Percentiles rank a stretch among this genome's conserved stretches.
Conservation (phyloP, 164 flowering plant species). For the Houttuynia cordata region DNA sequence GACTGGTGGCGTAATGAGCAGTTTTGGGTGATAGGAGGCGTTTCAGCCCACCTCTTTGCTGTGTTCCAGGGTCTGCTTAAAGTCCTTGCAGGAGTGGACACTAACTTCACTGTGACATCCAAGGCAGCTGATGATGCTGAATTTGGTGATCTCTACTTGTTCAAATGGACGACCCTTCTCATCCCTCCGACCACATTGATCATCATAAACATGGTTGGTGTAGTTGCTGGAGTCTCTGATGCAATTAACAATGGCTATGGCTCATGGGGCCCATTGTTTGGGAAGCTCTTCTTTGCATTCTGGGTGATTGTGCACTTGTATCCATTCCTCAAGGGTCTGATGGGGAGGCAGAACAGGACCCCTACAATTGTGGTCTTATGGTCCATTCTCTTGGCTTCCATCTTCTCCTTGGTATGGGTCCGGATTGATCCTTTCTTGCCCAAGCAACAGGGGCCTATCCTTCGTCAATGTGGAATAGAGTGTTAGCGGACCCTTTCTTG, state of each 20-base stretch:
- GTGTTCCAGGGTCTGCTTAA: constrained; percentile 73
- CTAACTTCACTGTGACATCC: constrained; percentile 59
- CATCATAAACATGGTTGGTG: constrained; percentile 59
- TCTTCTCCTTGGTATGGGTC: constrained; percentile 63
- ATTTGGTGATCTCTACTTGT: constrained; percentile 61
- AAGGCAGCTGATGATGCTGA: constrained; percentile 52
- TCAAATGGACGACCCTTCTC: constrained; percentile 75
- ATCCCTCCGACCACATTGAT: constrained; percentile 62
- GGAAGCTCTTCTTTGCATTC: constrained; percentile 57
- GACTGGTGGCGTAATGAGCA: constrained; percentile 85
- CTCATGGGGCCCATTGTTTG: constrained; percentile 64
- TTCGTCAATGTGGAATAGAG: constrained; percentile 47
- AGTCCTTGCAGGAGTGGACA: constrained; percentile 65
- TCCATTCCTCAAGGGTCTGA: constrained; percentile 66
- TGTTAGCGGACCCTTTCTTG: constrained; percentile 16
- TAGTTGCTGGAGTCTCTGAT: constrained; percentile 60
- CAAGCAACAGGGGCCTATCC: constrained; percentile 42
- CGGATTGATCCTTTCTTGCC: constrained; percentile 70
- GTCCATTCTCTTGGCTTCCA: constrained; percentile 68
- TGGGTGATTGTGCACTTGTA: constrained; percentile 69
- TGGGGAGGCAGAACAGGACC: constrained; percentile 68
- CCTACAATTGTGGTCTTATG: constrained; percentile 71
- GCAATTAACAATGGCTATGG: constrained; percentile 72
- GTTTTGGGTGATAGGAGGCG: constrained; percentile 76
- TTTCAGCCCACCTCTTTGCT: constrained; percentile 62